These are phyloP conservation scores for Kwoniella pini DNA, from an alignment of 768 basidiomycete genomes.

Conservation along the genomic window DNA sequence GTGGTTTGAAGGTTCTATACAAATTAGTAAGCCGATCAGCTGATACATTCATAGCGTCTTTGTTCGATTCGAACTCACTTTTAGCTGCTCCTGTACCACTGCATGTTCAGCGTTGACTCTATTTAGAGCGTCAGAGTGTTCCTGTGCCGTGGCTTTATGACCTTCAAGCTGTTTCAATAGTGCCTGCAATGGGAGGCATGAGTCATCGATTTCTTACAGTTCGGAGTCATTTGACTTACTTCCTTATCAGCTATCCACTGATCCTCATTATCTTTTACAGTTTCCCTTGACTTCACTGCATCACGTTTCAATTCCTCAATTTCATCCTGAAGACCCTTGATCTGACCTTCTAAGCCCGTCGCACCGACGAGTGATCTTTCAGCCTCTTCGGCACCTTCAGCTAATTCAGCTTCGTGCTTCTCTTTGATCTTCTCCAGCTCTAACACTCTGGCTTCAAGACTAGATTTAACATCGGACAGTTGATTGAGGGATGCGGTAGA, in stretches of 20 bases:
- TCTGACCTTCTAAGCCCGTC: conserved; percentile 8
- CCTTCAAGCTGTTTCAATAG: background rate
- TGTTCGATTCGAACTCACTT: too few species aligned
- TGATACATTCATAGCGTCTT: background rate
- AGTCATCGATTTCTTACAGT: background rate
- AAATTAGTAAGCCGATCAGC: background rate
- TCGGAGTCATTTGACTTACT: conserved; percentile 7
- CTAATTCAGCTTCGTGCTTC: conserved; percentile 20
- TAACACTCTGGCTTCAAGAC: conserved; percentile 5
- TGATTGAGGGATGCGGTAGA: background rate
- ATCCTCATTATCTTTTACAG: background rate
- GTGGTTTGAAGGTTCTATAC: conserved; percentile 15
- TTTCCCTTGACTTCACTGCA: conserved; percentile 6
- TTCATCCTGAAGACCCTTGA: conserved; percentile 16
- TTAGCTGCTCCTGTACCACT: background rate
- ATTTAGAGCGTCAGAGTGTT: conserved; percentile 6
- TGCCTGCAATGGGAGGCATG: too few species aligned
- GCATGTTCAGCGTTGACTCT: conserved; percentile 4
- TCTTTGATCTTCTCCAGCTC: conserved; percentile 11
- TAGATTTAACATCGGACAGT: background rate
- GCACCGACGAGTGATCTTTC: conserved; percentile 16
- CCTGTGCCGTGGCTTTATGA: background rate
- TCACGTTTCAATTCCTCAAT: conserved; percentile 9
- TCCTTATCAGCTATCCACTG: conserved; percentile 15
- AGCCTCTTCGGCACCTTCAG: conserved; percentile 21